A percentile compares a stretch with the other conserved stretches of the same genome.
These are phyloP conservation scores for Leishmania tarentolae DNA, from an alignment of 208 protist genomes.

Conservation along the genomic window DNA sequence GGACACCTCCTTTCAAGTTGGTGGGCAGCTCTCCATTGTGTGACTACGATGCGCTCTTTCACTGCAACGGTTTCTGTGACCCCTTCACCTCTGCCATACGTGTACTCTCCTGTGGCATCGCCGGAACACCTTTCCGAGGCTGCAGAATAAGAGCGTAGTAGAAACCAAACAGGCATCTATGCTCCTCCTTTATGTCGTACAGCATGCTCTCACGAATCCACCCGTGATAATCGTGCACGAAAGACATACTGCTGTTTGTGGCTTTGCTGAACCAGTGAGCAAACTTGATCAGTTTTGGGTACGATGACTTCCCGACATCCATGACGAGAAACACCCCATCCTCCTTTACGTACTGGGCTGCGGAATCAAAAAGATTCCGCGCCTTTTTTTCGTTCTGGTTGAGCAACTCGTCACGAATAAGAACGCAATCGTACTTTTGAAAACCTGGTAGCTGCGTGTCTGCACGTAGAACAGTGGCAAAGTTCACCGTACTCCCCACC, in stretches of 20 bases:
- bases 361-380: slow-evolving; percentile 59
- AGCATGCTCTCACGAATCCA: slow-evolving; percentile 73
- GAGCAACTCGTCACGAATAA: slow-evolving; percentile 81
- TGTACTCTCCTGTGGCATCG: neutral
- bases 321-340: slow-evolving; percentile 75
- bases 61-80: neutral
- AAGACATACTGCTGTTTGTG: slow-evolving; percentile 71
- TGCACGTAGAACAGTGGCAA: slow-evolving; percentile 53
- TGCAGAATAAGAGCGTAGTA: slow-evolving; percentile 69
- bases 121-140: neutral
- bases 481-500: slow-evolving; percentile 81
- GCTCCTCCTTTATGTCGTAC: slow-evolving; percentile 66
- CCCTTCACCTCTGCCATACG: neutral
- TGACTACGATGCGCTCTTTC: neutral
- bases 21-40: neutral
- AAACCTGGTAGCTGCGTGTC: slow-evolving; percentile 49
- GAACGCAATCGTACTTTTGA: slow-evolving; percentile 72
- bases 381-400: slow-evolving; percentile 50
- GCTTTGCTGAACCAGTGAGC: slow-evolving; percentile 58
- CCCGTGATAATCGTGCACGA: slow-evolving; percentile 75
- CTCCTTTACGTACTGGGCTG: slow-evolving; percentile 46
- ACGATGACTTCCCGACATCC: slow-evolving; percentile 73
- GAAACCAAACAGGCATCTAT: slow-evolving; percentile 62
- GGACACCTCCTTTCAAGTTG: neutral
- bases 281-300: slow-evolving; percentile 32